Conservation (phyloP, 2,329 filamentous ascomycete genomes). For the Colletotrichum shisoi region DNA sequence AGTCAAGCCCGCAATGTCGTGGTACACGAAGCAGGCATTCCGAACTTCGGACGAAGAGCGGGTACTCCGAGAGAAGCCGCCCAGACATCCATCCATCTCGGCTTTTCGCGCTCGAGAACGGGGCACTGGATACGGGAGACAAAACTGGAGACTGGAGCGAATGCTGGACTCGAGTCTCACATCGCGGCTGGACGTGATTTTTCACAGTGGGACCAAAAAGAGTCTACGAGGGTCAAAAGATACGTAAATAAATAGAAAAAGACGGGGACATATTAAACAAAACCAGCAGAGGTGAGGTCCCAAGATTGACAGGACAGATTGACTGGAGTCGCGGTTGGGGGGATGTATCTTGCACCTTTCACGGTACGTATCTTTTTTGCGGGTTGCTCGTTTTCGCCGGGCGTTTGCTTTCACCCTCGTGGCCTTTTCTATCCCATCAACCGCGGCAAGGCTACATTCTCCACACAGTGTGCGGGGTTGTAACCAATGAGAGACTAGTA, state of each 20-base stretch:
- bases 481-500: too few species aligned
- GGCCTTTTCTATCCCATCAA: constrained; percentile 14
- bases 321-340: constrained; percentile 32
- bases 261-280: constrained; percentile 17
- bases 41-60: constrained; percentile 35
- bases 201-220: constrained; percentile 28
- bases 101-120: constrained; percentile 37
- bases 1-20: constrained; percentile 10
- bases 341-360: constrained; percentile 17
- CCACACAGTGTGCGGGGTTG: too few species aligned
- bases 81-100: constrained; percentile 30
- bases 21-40: constrained; percentile 13
- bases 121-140: constrained; percentile 28
- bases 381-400: constrained; percentile 13
- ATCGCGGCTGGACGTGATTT: constrained; percentile 29
- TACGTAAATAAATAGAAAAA: constrained; percentile 28
- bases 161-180: not conserved
- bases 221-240: too few species aligned
- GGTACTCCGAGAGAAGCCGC: constrained; percentile 37
- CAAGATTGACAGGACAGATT: constrained; percentile 35
- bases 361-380: constrained; percentile 16
- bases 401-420: constrained; percentile 25
- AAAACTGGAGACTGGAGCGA: constrained; percentile 25
- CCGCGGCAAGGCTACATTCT: too few species aligned
- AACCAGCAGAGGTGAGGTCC: constrained; percentile 15